These are phyloP conservation scores for Pichia exigua DNA, from an alignment of 805 yeast genomes.

Conservation along the genomic window DNA sequence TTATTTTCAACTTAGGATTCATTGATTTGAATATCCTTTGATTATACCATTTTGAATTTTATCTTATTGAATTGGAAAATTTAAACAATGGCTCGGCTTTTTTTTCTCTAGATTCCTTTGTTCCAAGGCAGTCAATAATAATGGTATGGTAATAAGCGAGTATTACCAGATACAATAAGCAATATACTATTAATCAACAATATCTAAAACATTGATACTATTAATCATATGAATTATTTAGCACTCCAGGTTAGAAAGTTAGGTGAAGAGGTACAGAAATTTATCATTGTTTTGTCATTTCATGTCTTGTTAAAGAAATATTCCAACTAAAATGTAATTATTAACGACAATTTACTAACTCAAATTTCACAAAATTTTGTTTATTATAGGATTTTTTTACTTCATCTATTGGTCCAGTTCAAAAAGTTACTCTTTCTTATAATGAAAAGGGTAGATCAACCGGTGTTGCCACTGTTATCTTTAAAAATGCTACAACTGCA, in stretches of 20 bases:
- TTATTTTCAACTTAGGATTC: neutral
- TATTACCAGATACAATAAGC: neutral
- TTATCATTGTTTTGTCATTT: neutral
- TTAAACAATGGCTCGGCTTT: neutral
- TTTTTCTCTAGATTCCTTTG: neutral
- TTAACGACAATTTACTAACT: constrained; percentile 14
- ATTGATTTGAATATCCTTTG: neutral
- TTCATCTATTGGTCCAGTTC: constrained; percentile 80
- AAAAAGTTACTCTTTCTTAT: constrained; percentile 62
- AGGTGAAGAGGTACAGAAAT: neutral
- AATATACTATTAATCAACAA: neutral
- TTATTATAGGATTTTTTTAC: constrained; percentile 72
- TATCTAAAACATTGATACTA: neutral
- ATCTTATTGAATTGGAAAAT: neutral
- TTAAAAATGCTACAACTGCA: constrained; percentile 64
- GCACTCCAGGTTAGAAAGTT: neutral
- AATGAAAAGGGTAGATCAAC: constrained; percentile 84
- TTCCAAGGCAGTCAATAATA: neutral
- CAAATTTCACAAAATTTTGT: constrained; percentile 1
- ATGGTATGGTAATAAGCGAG: neutral
- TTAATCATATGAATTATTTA: neutral
- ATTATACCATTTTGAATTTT: neutral
- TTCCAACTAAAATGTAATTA: neutral
- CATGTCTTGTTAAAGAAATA: neutral
- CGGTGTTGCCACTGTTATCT: constrained; percentile 85